phyloP scores from a whole-genome alignment of 2,329 filamentous ascomycete species.

The Sphaerulina populicola region DNA sequence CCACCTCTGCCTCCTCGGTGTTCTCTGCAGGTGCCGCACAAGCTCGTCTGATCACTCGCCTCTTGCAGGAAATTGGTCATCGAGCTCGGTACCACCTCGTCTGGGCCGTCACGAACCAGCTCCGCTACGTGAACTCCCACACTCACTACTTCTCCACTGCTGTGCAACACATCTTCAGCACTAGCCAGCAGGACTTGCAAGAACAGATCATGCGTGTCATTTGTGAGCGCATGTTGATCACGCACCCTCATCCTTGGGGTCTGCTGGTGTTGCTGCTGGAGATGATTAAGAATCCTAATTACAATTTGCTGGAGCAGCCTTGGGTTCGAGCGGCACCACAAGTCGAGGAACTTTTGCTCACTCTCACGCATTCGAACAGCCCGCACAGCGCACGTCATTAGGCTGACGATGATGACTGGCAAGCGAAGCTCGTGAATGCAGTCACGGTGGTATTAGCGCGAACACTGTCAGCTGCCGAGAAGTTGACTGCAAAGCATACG shows the following conservation, averaged over 20 bases:
- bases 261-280: constrained; percentile 81
- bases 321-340: constrained; percentile 87
- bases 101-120: constrained; percentile 77
- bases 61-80: constrained; percentile 65
- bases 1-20: constrained; percentile 53
- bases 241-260: constrained; percentile 93
- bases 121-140: constrained; percentile 79
- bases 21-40: constrained; percentile 61
- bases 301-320: constrained; percentile 83
- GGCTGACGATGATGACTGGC: constrained; percentile 6
- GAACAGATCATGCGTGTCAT: constrained; percentile 86
- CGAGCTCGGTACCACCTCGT: constrained; percentile 80
- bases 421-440: constrained; percentile 6
- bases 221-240: constrained; percentile 76
- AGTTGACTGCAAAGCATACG: too few species aligned
- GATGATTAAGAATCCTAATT: constrained; percentile 82
- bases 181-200: constrained; percentile 61
- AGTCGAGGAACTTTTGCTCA: constrained; percentile 43
- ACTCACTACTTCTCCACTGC: constrained; percentile 89
- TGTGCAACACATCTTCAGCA: constrained; percentile 71
- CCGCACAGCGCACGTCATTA: constrained; percentile 21
- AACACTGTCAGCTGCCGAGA: too few species aligned
- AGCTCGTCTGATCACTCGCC: constrained; percentile 62
- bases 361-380: constrained; percentile 14
- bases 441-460: too few species aligned